A percentile compares a stretch with the other conserved stretches of the same genome.
Evolutionary conservation across 2,329 filamentous ascomycete species (phyloP).

Genomic region (Fusarium fujikuroi): DNA sequence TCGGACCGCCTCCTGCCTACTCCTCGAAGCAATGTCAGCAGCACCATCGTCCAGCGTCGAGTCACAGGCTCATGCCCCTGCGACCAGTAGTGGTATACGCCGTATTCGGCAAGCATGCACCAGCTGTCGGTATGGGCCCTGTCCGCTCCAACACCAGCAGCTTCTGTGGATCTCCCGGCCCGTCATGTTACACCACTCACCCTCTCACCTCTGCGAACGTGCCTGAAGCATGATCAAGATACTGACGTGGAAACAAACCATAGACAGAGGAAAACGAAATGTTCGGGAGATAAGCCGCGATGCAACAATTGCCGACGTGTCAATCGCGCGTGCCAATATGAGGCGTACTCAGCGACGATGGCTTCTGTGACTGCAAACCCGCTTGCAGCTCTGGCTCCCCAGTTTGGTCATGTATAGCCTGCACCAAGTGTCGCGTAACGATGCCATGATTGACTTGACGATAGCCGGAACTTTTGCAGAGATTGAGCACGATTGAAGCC

Average conservation of each 20-base stretch:
- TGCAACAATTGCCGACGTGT: background rate
- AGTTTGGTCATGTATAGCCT: background rate
- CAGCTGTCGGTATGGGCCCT: background rate
- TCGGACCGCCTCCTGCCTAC: background rate
- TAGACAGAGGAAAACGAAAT: background rate
- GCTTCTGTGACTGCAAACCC: background rate
- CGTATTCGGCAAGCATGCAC: background rate
- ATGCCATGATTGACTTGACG: background rate
- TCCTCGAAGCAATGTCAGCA: background rate
- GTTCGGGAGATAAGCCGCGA: background rate
- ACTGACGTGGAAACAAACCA: background rate
- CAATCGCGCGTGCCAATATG: background rate
- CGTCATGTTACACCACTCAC: background rate
- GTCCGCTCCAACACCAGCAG: background rate
- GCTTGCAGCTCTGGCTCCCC: background rate
- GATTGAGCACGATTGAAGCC: background rate
- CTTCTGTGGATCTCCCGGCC: background rate
- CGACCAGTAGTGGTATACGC: background rate
- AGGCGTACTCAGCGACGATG: background rate
- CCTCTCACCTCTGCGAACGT: background rate
- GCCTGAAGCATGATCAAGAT: background rate
- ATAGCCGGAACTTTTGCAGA: background rate
- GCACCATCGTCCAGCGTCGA: background rate
- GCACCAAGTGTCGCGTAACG: accelerated
- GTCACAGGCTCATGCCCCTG: background rate